A percentile compares a stretch with the other conserved stretches of the same genome.
These are phyloP conservation scores for Spatholobus suberectus DNA, from an alignment of 306 rosid species.

Conservation along the genomic window DNA sequence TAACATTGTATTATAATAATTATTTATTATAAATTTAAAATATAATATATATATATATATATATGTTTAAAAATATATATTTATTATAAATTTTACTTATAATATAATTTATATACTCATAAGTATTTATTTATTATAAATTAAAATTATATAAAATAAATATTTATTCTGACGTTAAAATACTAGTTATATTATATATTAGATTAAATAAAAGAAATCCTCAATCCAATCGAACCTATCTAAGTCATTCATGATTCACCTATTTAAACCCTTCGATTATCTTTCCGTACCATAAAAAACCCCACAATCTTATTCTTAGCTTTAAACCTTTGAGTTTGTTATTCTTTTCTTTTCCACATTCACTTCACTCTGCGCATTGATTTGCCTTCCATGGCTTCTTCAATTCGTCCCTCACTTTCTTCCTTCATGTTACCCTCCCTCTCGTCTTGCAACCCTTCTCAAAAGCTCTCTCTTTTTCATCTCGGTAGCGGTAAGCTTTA, in stretches of 20 bases:
- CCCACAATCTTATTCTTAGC: not conserved
- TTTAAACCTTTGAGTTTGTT: not conserved
- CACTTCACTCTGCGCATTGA: slow-evolving; percentile 12
- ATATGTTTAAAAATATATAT: too few relatives aligned
- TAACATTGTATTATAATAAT: too few relatives aligned
- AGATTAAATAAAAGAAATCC: too few relatives aligned
- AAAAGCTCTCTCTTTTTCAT: slow-evolving; percentile 52
- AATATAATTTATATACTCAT: too few relatives aligned
- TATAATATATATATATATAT: too few relatives aligned
- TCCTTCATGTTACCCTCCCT: slow-evolving; percentile 59
- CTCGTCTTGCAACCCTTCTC: slow-evolving; percentile 55
- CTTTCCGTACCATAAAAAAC: not conserved
- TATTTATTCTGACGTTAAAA: too few relatives aligned
- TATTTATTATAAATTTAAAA: too few relatives aligned
- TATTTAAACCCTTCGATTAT: not conserved
- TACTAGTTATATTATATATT: too few relatives aligned
- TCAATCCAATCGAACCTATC: not conserved
- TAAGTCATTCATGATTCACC: not conserved
- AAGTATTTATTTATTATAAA: too few relatives aligned
- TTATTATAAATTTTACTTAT: too few relatives aligned
- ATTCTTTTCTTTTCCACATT: not conserved
- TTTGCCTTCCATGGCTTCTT: slow-evolving; percentile 48
- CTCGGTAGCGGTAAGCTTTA: slow-evolving; percentile 48
- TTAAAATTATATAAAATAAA: too few relatives aligned
- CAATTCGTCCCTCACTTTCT: slow-evolving; percentile 74